Evolutionary conservation across 768 basidiomycete genomes (phyloP), one percentile per base, ranked within the genome.

Genomic region (Boletus sensibilis): DNA sequence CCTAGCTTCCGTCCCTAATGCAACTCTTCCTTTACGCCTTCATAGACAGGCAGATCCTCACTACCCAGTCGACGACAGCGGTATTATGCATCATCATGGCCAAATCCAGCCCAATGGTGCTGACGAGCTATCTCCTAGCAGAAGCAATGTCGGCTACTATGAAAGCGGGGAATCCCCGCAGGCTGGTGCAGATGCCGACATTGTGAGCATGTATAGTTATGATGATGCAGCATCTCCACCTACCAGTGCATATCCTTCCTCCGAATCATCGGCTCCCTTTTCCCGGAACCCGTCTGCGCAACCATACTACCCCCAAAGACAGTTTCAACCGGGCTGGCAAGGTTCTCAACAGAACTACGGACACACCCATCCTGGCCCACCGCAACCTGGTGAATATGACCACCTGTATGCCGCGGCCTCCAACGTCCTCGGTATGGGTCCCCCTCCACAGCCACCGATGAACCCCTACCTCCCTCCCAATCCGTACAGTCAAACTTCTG

Each of bases 341-440:
- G 67, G 65, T 43, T 56, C 71, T 46, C 63, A 68, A 34, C 60
- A 69, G 53, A 57, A 56, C 27, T 66, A 70, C 25, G 66, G 58
- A 33, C 64, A 52, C 41, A 2, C 57, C 4, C 59, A 55, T 20
- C 59, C 54, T 38, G 55, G 60, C 14, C 57, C 69, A 57, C 64
- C 75, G 11, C 72, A 59, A 48, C 67, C 70, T 16, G 71, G 70
- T 33, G 79, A 80, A 51, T 84, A 82, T 61, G 82, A 85, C 66
- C 75, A 79, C 37, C 71, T 90, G 13, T 87, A 90, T 68, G 80
- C 82, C 11, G 90, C 90, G 14, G 91, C 91, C 10, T 90, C 90
- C 10, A 83, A 88, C 68, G 87, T 92, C 10, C 78, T 93, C 16
- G 90, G 90, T 16, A 85, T 90, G 82, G 84, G 81, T 0, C 87